Evolutionary conservation across 306 rosid species (phyloP).

Genomic region (Argentina anserina): DNA sequence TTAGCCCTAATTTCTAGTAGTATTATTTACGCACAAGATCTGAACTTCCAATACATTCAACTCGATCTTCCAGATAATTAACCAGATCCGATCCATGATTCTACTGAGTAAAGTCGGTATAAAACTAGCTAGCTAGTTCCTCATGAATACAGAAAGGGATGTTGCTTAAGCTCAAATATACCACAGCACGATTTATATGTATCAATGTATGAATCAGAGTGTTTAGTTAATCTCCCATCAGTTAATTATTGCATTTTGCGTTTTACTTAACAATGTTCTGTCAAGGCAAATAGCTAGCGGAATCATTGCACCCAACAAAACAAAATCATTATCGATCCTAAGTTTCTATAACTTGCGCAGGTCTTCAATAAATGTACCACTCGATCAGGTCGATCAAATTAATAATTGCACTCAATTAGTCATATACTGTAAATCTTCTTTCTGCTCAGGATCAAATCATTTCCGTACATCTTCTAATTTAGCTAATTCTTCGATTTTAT

Average conservation of each 20-base stretch:
- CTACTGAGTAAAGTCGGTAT: too few species aligned
- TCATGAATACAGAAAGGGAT: too few species aligned
- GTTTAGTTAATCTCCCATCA: not conserved
- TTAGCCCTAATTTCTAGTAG: too few species aligned
- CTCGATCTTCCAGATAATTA: too few species aligned
- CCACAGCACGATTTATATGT: not conserved
- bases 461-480: too few species aligned
- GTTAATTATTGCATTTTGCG: not conserved
- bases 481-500: too few species aligned
- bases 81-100: too few species aligned
- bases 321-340: slow-evolving; percentile 1
- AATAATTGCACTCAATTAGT: too few species aligned
- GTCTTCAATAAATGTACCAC: too few species aligned
- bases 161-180: not conserved
- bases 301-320: slow-evolving; percentile 27
- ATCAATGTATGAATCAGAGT: not conserved
- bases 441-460: not conserved
- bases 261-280: slow-evolving; percentile 26
- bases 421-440: not conserved
- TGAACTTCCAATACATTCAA: too few species aligned
- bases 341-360: not conserved
- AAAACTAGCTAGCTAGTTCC: too few species aligned
- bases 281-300: slow-evolving; percentile 23
- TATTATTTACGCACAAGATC: too few species aligned
- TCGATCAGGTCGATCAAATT: not conserved